Evolutionary conservation across 768 basidiomycete species (phyloP), one percentile per base, ranked within the genome.

Genomic region (Hortiboletus flavorubellus): DNA sequence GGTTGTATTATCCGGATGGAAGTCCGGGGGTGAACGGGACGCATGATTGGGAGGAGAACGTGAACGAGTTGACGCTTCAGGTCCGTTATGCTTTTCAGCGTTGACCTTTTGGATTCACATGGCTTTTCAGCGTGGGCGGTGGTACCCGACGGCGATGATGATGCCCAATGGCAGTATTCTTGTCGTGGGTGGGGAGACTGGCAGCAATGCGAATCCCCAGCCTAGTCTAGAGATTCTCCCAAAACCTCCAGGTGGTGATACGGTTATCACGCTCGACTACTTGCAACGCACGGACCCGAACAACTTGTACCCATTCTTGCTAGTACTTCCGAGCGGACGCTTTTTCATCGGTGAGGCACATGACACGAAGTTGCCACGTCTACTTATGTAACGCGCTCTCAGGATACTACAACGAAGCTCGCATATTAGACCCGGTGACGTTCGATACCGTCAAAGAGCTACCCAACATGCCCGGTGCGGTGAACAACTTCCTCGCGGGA

Each of bases 361-460:
- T 9, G 39, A 9, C 5, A 5, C 11, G 3, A 10, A 2, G 29
- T 29, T 39, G 5, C 29, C 9, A 5, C 1, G 11, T 33, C 1
- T 10, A 29, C 46, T 49, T 34, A 50, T 37, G 10, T 4, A 14
- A 41, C 1, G 18, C n/a, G 3, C 5, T 12, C 35, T 30, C 55
- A 89, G 87, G 77, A 1, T 91, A 91, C 64, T 91, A 84, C 73
- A 91, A 92, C 58, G 86, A 91, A 68, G 90, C 89, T 1, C 83
- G 89, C 15, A 81, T 91, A 56, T 73, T 91, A 29, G 79, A 91
- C 54, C 83, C 86, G 0, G 73, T 66, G 11, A 87, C 80, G 1
- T 89, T 91, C 58, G 69, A 76, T 21, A 91, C 89, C 0, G 68
- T 83, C 51, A 70, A 70, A 6, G 70, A 34, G 11, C 68, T 91